Base-by-base conservation (phyloP, 163 green algal genomes). In the Scenedesmus sp. region DNA sequence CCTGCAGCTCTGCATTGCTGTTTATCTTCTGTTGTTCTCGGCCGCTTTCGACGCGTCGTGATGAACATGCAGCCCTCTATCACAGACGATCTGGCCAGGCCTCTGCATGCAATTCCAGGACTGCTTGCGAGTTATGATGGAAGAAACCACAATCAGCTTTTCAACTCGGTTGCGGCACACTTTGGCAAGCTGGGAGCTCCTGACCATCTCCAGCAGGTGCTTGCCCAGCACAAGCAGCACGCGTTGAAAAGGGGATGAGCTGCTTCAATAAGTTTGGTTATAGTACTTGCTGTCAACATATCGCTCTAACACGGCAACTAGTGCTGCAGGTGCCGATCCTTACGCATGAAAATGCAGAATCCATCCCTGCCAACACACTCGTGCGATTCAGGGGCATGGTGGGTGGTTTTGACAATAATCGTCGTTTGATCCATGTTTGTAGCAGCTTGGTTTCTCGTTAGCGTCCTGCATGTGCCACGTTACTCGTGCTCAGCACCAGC, bases 351-450 rank as follows among this genome's bases (percentile, higher is more conserved):
- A 95, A 83, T 3, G 84, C 91, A 4, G 92, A 96, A 0, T 34
- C 34, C 13, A 91, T 97, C 46, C 91, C 93, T 8, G 87, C 92
- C 73, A 90, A 91, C 56, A 91, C 64, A 60, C 89, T 97, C 5
- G 94, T 96, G 9, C 92, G 95, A 23, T 94, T 93, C 89, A 56
- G 77, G 34, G 95, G 95, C 89, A 96, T 97, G 95, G 95, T 97
- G 85, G 89, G 94, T 16, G 2, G 13, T 52, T 6, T 52, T 7
- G 12, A 77, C 10, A 46, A 79, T 18, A 76, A 4, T 79, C 18
- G 66, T 26, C 16, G 6, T 9, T 9, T 76, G 15, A 73, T 73
- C 12, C 79, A 62, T 67, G 0, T 9, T 10, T 55, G 46, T 18
- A 10, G 23, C n/a, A n/a, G 10, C 82, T 13, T 16, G 4, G 9